These are phyloP conservation scores for Nevesoporus exiguus DNA, from an alignment of 768 basidiomycete species.

Conservation along the genomic window DNA sequence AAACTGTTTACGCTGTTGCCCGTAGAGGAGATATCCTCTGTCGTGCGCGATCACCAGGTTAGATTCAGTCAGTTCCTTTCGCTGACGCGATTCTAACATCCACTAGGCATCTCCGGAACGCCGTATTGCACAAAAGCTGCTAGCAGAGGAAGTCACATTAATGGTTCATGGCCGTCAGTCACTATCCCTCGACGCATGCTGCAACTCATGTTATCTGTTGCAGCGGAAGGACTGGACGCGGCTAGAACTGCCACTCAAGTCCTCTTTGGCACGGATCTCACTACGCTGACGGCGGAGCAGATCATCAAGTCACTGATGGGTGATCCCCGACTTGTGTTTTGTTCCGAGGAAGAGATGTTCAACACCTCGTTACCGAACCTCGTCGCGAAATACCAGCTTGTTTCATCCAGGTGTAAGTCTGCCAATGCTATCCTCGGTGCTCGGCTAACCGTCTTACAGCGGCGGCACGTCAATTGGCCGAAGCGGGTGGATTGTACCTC, in stretches of 20 bases:
- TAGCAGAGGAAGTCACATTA: conserved; percentile 58
- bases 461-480: conserved; percentile 59
- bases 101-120: conserved; percentile 31
- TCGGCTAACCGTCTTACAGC: conserved; percentile 39
- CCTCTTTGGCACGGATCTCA: conserved; percentile 39
- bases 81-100: background rate
- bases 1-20: conserved; percentile 80
- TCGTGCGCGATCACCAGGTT: conserved; percentile 61
- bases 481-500: conserved; percentile 66
- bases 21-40: conserved; percentile 48
- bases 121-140: conserved; percentile 46
- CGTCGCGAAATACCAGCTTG: conserved; percentile 53
- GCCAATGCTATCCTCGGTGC: background rate
- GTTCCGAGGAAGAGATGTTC: conserved; percentile 49
- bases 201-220: background rate
- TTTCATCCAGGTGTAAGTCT: conserved; percentile 60
- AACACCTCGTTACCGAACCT: conserved; percentile 58
- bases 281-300: conserved; percentile 49
- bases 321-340: conserved; percentile 62
- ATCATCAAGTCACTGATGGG: conserved; percentile 58
- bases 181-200: background rate
- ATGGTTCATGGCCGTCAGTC: conserved; percentile 56
- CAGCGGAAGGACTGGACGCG: conserved; percentile 39
- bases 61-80: background rate
- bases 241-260: conserved; percentile 46